Conservation (phyloP, 169 alveolate species). For the Plasmodium vivax region DNA sequence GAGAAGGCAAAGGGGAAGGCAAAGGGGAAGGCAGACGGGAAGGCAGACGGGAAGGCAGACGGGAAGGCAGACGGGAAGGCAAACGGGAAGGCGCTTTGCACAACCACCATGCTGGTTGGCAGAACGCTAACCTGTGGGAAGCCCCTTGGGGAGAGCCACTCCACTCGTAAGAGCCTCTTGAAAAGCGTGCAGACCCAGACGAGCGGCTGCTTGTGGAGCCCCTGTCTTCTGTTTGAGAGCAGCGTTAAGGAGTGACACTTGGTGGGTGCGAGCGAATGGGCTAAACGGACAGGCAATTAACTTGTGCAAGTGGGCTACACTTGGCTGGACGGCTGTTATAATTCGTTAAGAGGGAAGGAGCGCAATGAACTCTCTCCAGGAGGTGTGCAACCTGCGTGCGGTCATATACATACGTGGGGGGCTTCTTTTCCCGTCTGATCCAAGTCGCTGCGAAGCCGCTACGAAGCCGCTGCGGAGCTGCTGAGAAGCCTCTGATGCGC, state of each 20-base stretch:
- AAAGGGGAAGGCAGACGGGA: not conserved
- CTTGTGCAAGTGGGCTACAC: not conserved
- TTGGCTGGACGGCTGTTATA: not conserved
- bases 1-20: not conserved
- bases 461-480: too few relatives aligned
- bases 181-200: not conserved
- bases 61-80: too few relatives aligned
- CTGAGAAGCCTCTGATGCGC: too few relatives aligned
- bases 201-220: not conserved
- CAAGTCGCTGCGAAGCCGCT: not conserved
- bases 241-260: not conserved
- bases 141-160: not conserved
- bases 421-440: not conserved
- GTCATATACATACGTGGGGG: not conserved
- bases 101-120: not conserved
- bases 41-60: too few relatives aligned
- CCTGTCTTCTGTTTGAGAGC: slow-evolving; percentile 40
- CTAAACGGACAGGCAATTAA: not conserved
- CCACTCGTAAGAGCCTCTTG: not conserved
- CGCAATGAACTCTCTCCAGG: not conserved
- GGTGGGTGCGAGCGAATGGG: not conserved
- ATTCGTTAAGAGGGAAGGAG: not conserved
- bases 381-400: not conserved
- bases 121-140: not conserved
- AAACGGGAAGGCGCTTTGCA: not conserved